phyloP scores from a whole-genome alignment of 345 rosid species.

The Rhodomyrtus tomentosa region DNA sequence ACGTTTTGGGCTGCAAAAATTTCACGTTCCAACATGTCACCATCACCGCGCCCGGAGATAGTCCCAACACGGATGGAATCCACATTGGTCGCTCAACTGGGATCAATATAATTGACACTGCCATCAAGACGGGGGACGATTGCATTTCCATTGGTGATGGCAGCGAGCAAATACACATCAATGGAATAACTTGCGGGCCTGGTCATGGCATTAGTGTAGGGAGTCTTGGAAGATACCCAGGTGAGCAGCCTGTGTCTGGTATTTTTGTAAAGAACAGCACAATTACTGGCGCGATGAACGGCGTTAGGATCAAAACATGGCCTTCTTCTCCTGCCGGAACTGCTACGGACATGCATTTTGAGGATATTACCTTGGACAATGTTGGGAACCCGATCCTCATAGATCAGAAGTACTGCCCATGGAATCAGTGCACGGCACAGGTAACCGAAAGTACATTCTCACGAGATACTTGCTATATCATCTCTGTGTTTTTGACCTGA shows the following conservation, averaged over 20 bases:
- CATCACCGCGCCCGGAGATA: constrained; percentile 24
- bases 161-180: constrained; percentile 9
- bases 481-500: background rate
- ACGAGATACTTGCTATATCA: background rate
- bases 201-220: constrained; percentile 65
- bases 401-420: constrained; percentile 33
- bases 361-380: constrained; percentile 18
- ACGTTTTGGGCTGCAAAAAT: constrained; percentile 31
- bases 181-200: constrained; percentile 42
- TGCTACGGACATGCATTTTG: constrained; percentile 20
- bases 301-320: constrained; percentile 54
- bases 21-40: constrained; percentile 17
- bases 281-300: constrained; percentile 18
- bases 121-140: constrained; percentile 52
- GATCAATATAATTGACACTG: constrained; percentile 17
- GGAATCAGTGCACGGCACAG: background rate
- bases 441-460: background rate
- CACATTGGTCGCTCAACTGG: constrained; percentile 38
- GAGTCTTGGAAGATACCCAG: constrained; percentile 33
- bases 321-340: constrained; percentile 18
- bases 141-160: constrained; percentile 55
- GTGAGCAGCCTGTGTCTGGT: constrained; percentile 26
- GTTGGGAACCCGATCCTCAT: constrained; percentile 19
- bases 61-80: constrained; percentile 63
- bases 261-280: constrained; percentile 22